Evolutionary conservation across 306 rosid genomes (phyloP).

Genomic region (Astragalus membranaceus): DNA sequence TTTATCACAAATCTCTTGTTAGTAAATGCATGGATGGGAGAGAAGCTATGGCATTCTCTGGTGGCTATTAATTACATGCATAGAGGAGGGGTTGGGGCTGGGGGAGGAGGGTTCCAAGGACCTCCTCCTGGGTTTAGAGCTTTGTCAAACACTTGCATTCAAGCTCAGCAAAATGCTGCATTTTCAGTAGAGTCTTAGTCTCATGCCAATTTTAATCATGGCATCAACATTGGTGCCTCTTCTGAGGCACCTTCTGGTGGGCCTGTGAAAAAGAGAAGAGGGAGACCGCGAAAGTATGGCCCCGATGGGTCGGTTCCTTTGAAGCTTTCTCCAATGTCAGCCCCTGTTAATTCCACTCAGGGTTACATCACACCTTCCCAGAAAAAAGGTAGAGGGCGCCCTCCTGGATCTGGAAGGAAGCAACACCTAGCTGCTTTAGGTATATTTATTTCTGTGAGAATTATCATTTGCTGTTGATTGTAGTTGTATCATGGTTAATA

Average conservation of each 20-base stretch:
- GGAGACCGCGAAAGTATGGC: constrained; percentile 92
- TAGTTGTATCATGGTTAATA: not conserved
- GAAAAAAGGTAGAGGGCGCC: constrained; percentile 70
- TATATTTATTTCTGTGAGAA: constrained; percentile 29
- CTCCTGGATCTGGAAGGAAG: constrained; percentile 91
- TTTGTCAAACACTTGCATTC: constrained; percentile 48
- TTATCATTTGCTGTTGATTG: constrained; percentile 1
- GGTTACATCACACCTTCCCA: constrained; percentile 41
- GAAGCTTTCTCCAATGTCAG: constrained; percentile 70
- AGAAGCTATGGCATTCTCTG: constrained; percentile 85
- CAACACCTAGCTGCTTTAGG: constrained; percentile 83
- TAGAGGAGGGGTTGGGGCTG: constrained; percentile 51
- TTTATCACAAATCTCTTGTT: constrained; percentile 14
- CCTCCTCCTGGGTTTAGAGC: constrained; percentile 76
- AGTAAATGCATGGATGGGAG: constrained; percentile 99
- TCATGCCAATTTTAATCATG: constrained; percentile 52
- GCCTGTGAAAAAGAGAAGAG: constrained; percentile 87
- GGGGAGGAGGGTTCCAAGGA: constrained; percentile 59
- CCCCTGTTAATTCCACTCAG: constrained; percentile 41
- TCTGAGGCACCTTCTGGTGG: constrained; percentile 51
- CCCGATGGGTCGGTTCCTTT: constrained; percentile 75
- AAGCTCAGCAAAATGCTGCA: constrained; percentile 50
- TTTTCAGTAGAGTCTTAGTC: constrained; percentile 49
- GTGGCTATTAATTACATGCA: constrained; percentile 82
- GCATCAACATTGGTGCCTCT: constrained; percentile 35